These are phyloP conservation scores for Durio zibethinus DNA, from an alignment of 345 rosid species.

Conservation along the genomic window DNA sequence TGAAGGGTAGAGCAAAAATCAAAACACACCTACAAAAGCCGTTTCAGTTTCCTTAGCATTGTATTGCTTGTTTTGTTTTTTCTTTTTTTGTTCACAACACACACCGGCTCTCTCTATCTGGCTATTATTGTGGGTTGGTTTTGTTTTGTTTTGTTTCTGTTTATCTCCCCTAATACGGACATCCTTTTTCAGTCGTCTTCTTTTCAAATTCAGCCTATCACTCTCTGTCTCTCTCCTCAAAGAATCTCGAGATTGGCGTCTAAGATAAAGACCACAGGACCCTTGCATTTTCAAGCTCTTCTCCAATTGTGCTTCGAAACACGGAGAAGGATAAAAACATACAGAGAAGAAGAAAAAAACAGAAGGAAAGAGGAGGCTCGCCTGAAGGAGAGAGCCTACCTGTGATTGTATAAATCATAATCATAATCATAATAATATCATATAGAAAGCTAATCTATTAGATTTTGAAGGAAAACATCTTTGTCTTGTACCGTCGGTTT, in stretches of 20 bases:
- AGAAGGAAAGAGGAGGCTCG: constrained; percentile 47
- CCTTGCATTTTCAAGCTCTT: not conserved
- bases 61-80: no score
- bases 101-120: not conserved
- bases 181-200: no score
- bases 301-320: not conserved
- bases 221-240: constrained; percentile 19
- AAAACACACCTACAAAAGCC: no score
- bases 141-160: constrained; percentile 18
- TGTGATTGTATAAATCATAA: no score
- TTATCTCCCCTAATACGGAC: no score
- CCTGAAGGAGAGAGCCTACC: constrained; percentile 43
- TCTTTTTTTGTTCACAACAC: no score
- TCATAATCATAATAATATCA: no score
- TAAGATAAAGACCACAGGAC: constrained; percentile 26
- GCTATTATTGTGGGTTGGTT: constrained; percentile 5
- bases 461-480: not conserved
- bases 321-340: no score
- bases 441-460: not conserved
- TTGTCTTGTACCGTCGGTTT: not conserved
- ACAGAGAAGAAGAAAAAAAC: not conserved
- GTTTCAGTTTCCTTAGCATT: no score
- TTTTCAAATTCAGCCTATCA: no score
- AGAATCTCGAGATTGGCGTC: constrained; percentile 45
- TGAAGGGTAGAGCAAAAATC: no score